Percentiles rank a stretch among this genome's conserved stretches.
Conservation (phyloP, 1,139 yeast genomes). For the Spencermartinsiella ligniputridi region DNA sequence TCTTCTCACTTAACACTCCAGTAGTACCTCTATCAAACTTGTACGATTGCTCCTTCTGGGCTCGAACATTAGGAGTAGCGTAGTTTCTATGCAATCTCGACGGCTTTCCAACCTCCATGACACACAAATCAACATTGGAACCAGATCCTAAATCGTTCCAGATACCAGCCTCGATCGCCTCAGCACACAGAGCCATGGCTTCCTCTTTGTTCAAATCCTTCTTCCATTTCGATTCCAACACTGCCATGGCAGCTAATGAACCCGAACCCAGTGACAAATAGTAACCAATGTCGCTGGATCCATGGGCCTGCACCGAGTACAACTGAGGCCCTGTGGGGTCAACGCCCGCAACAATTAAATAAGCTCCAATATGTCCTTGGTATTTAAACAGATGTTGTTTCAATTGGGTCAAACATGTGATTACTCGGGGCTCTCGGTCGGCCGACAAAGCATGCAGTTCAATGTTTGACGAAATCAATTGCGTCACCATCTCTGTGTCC, state of each 20-base stretch:
- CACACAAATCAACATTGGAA: constrained; percentile 94
- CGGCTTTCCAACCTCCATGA: constrained; percentile 80
- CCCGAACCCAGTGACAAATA: constrained; percentile 94
- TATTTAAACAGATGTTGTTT: constrained; percentile 94
- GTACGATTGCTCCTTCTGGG: constrained; percentile 73
- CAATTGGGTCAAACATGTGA: constrained; percentile 85
- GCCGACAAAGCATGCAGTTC: constrained; percentile 84
- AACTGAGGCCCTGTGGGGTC: constrained; percentile 96
- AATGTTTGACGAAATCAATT: constrained; percentile 81
- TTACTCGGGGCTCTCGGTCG: constrained; percentile 85
- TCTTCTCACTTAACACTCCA: constrained; percentile 62
- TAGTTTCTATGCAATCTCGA: constrained; percentile 82
- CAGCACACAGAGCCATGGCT: constrained; percentile 83
- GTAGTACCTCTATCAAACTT: constrained; percentile 91
- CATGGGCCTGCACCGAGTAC: constrained; percentile 94
- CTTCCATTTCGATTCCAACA: constrained; percentile 82
- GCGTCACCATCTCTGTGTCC: constrained; percentile 97
- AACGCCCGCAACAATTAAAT: constrained; percentile 91
- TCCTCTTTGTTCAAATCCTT: constrained; percentile 75
- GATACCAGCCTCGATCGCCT: constrained; percentile 95
- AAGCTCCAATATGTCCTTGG: constrained; percentile 97
- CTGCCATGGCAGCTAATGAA: constrained; percentile 99
- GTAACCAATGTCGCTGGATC: constrained; percentile 92
- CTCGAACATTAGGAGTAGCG: constrained; percentile 85
- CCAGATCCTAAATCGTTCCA: constrained; percentile 99